phyloP scores from a whole-genome alignment of 1,284 basidiomycete genomes.

The Ceratobasidium sp. region DNA sequence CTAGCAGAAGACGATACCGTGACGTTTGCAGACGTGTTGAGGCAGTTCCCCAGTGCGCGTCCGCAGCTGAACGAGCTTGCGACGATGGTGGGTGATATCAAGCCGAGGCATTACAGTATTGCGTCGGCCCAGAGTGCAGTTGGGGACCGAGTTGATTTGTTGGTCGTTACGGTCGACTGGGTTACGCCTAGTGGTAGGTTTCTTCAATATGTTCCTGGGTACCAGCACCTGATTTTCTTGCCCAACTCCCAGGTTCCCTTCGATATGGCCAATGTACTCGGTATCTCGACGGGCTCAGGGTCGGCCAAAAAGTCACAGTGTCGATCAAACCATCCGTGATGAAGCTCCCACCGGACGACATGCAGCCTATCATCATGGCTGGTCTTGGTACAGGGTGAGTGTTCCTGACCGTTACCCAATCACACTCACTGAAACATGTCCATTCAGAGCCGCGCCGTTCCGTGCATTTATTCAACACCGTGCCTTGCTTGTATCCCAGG shows the following conservation, averaged over 20 bases:
- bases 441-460: constrained; percentile 86
- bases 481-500: constrained; percentile 81
- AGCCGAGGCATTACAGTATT: constrained; percentile 98
- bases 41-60: constrained; percentile 81
- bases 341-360: constrained; percentile 91
- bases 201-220: neutral
- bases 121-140: constrained; percentile 95
- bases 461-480: constrained; percentile 97
- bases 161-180: constrained; percentile 98
- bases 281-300: constrained; percentile 85
- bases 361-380: constrained; percentile 97
- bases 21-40: constrained; percentile 90
- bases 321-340: constrained; percentile 99
- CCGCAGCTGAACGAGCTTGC: constrained; percentile 87
- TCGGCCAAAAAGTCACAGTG: constrained; percentile 95
- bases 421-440: constrained; percentile 4
- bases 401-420: neutral
- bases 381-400: constrained; percentile 90
- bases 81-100: constrained; percentile 90
- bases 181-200: constrained; percentile 79
- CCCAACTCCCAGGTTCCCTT: constrained; percentile 65
- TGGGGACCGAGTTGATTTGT: constrained; percentile 91
- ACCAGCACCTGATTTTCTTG: constrained; percentile 23
- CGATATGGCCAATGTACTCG: constrained; percentile 97
- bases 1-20: constrained; percentile 94